Base-by-base conservation (phyloP, 805 yeast species). In the Cyberlindnera nakhonratchasimensis region DNA sequence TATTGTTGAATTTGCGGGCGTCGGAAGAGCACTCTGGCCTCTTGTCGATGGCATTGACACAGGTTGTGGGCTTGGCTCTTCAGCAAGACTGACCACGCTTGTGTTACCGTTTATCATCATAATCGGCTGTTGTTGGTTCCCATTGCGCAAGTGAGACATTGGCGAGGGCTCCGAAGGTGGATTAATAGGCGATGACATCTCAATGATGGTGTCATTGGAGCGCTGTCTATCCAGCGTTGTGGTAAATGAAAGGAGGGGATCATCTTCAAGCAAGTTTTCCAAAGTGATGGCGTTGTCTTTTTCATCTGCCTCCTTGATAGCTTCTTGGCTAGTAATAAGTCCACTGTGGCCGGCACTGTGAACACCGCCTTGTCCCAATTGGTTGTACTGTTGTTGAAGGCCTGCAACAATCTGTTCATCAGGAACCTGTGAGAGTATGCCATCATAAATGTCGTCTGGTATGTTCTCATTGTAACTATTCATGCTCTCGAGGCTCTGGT, bases 171-270 rank as follows among this genome's bases (percentile, higher is more conserved):
- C 43, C 6, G 47, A 39, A 2, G 47, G 42, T 14, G 43, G 43
- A 6, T 48, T 39, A 28, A 48, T 32, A 7, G 52, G 45, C 7
- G 51, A 51, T 1, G 60, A 55, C 3, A 35, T 35, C 32, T 56
- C 58, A 5, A 55, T 26, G 18, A 58, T 57, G 8, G 62, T 58
- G 19, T 56, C 61, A 34, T 58, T 56, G 1, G 62, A 58, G n/a
- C 51, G 51, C 20, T 51, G 54, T 43, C 62, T 51, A 38, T 55
- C 59, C 22, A 57, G 34, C 2, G 57, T 43, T 0, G 54, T 55
- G 12, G 61, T 53, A 37, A 53, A 56, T 0, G 56, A 53, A 6
- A 53, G 17, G 9, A 58, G 34, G 3, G 62, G 61, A 29, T 58
- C 62, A 32, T 58, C 61, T 30, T 55, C 60, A 8, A 58, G 42